Evolutionary conservation across 805 yeast species (phyloP).

Genomic region (Hanseniaspora guilliermondii): DNA sequence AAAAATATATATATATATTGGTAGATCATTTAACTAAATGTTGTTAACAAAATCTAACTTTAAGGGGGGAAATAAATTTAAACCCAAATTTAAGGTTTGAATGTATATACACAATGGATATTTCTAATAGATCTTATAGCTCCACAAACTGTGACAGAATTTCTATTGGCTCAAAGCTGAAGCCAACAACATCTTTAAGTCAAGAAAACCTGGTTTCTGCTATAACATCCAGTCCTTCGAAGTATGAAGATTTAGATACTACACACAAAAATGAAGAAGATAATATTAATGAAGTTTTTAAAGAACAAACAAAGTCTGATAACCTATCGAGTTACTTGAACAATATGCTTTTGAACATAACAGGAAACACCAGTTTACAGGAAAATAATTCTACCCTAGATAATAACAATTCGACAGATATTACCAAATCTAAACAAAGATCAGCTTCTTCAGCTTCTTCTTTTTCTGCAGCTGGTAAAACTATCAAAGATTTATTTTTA

Average conservation of each 20-base stretch:
- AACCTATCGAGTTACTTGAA: background rate
- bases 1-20: too few relatives aligned
- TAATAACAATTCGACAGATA: background rate
- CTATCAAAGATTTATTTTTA: conserved; percentile 7
- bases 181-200: background rate
- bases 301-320: background rate
- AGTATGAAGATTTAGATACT: background rate
- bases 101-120: background rate
- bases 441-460: conserved; percentile 7
- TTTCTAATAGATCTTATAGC: background rate
- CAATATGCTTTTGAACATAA: conserved; percentile 4
- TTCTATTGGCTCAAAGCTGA: background rate
- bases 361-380: background rate
- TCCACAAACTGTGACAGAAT: background rate
- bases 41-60: background rate
- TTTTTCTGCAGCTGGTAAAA: conserved; percentile 6
- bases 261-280: background rate
- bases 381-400: background rate
- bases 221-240: conserved; percentile 1
- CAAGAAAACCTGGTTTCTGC: background rate
- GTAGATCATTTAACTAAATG: too few relatives aligned
- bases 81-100: background rate
- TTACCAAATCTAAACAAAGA: background rate
- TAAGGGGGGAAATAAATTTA: background rate
- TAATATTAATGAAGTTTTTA: background rate